Evolutionary conservation across 2,329 filamentous ascomycete genomes (phyloP).

Genomic region (Fusarium sp.): DNA sequence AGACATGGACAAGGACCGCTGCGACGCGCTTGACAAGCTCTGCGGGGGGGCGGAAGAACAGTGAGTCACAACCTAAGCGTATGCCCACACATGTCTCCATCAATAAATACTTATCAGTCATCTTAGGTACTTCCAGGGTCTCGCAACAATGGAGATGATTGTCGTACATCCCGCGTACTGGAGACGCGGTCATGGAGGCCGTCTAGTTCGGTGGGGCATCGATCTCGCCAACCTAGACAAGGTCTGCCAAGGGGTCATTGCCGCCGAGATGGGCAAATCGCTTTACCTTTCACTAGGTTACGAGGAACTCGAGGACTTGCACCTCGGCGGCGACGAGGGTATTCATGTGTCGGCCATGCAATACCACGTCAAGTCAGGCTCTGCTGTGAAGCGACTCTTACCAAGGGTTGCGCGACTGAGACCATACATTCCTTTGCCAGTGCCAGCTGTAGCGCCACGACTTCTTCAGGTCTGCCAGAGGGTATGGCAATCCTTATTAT

Average conservation of each 20-base stretch:
- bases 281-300: background rate
- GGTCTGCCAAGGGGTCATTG: constrained; percentile 2
- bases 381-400: background rate
- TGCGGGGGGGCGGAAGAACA: background rate
- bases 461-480: background rate
- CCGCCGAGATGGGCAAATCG: background rate
- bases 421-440: background rate
- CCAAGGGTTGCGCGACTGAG: background rate
- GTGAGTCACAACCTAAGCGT: background rate
- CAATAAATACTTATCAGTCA: background rate
- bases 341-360: background rate
- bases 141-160: constrained; percentile 1
- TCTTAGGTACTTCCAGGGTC: background rate
- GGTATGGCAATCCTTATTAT: background rate
- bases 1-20: background rate
- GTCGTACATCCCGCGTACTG: constrained; percentile 16
- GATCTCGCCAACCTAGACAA: background rate
- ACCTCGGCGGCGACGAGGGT: background rate
- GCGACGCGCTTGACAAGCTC: background rate
- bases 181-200: constrained; percentile 4
- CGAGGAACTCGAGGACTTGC: background rate
- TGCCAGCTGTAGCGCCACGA: background rate
- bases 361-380: background rate
- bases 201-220: constrained; percentile 1
- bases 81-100: background rate